Conservation (phyloP, 768 basidiomycete genomes). For the Termitomyces sp. region DNA sequence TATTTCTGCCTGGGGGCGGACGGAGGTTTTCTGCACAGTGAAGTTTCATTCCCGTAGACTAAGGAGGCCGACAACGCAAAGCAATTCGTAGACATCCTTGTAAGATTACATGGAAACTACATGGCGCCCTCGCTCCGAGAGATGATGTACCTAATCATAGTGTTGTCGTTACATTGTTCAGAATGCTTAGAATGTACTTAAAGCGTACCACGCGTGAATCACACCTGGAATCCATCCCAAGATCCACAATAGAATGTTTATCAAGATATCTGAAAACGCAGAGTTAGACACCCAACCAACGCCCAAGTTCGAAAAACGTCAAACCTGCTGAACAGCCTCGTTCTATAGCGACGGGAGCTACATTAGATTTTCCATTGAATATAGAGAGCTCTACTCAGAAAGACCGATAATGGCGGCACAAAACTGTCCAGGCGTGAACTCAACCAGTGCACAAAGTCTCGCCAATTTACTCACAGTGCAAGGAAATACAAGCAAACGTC, state of each 20-base stretch:
- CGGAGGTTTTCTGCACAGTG: too few relatives aligned
- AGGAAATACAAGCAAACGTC: slow-evolving; percentile 1
- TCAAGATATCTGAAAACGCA: slow-evolving; percentile 26
- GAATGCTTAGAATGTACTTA: background rate
- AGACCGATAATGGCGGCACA: background rate
- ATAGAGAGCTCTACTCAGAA: background rate
- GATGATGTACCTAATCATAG: background rate
- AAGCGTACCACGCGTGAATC: slow-evolving; percentile 33
- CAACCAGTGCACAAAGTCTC: background rate
- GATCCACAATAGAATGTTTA: slow-evolving; percentile 36
- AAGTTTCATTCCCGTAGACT: too few relatives aligned
- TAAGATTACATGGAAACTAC: background rate
- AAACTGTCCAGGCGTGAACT: background rate
- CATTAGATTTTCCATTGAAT: background rate
- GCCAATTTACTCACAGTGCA: background rate
- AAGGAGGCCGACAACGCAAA: background rate
- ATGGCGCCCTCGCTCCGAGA: slow-evolving; percentile 2
- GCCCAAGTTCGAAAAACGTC: background rate
- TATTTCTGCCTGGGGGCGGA: too few relatives aligned
- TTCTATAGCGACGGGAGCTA: background rate
- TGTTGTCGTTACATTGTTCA: background rate
- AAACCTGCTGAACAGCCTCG: slow-evolving; percentile 14
- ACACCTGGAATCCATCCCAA: slow-evolving; percentile 55
- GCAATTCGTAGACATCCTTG: too few relatives aligned
- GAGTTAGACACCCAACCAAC: background rate